Base-by-base conservation (phyloP, 2,329 filamentous ascomycete genomes). In the Fusarium vanettenii region DNA sequence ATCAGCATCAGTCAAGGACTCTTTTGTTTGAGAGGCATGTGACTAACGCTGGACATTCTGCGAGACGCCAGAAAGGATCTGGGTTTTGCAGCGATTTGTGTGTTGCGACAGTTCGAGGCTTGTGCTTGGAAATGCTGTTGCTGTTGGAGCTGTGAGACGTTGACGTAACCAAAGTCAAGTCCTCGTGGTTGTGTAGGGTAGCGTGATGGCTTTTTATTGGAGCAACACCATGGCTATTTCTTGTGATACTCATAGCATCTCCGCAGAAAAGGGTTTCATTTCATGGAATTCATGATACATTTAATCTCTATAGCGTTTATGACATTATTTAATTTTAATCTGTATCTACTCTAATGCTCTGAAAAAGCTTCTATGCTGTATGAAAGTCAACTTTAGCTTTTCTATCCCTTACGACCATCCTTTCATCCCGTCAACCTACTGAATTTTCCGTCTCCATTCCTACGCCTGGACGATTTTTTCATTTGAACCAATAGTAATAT, bases 21-120 rank as follows among this genome's bases (percentile, higher is more conserved):
- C 33, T 35, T 20, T 50, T 7, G 6, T 20, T 43, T 2, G 7
- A 37, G 22, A 27, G 27, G 39, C 8, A n/a, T 33, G 50, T 52
- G 22, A 69, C 78, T 74, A 60, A 79, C 78, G 52, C 77, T 79
- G 59, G 76, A 37, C 77, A 79, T 79, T 37, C 62, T 76, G 66
- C 29, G 55, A 48, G 33, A 33, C 59, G 48, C 18, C 56, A 22
- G 20, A 31, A 48, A 43, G 20, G 31, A 25, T 29, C 64, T 60
- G 41, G 41, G 45, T 64, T 71, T 37, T 20, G 27, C 14, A 20
- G 56, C 56, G 56, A 67, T 45, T 25, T n/a, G 16, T 37, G 61
- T 43, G 45, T 20, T 69, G 61, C 22, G 56, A 55, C 33, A 57
- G 66, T 2, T 63, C 41, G 29, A 60, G 18, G 45, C 43, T 45